Percentiles rank a stretch among this genome's conserved stretches.
Conservation (phyloP, 192 early-diverging fungal genomes). For the Gaertneriomyces sp. region DNA sequence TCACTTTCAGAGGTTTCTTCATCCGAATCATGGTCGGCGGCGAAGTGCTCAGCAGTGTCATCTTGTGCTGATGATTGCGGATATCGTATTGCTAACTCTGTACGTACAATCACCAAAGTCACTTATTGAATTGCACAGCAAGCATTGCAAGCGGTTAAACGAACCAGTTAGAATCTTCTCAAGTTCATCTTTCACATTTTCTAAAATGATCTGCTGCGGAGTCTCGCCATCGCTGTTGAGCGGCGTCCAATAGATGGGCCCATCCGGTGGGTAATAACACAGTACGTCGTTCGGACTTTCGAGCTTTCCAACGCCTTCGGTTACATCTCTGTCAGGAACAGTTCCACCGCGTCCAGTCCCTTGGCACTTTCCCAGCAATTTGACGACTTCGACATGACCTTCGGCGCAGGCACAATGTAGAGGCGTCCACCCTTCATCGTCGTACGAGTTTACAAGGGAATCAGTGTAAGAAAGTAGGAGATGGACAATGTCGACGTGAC, state of each 20-base stretch:
- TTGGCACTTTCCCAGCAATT: conserved; percentile 39
- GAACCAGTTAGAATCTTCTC: conserved; percentile 24
- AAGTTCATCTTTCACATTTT: conserved; percentile 34
- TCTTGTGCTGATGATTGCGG: too few relatives aligned
- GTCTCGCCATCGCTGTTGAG: conserved; percentile 44
- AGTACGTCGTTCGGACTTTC: not conserved
- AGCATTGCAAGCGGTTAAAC: not conserved
- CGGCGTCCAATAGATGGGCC: conserved; percentile 44
- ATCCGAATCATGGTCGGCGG: too few relatives aligned
- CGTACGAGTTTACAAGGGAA: conserved; percentile 40
- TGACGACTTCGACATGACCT: conserved; percentile 53
- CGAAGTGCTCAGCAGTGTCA: too few relatives aligned
- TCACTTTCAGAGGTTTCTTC: too few relatives aligned
- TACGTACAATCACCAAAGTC: too few relatives aligned
- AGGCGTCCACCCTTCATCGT: conserved; percentile 63
- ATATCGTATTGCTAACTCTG: too few relatives aligned
- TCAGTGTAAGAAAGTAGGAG: conserved; percentile 28
- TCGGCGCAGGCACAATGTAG: conserved; percentile 68
- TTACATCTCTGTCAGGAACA: conserved; percentile 2
- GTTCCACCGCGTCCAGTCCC: conserved; percentile 19
- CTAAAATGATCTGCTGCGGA: conserved; percentile 38
- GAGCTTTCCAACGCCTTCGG: not conserved
- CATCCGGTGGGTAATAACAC: conserved; percentile 36
- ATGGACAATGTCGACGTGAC: conserved; percentile 37
- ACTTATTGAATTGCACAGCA: too few relatives aligned